phyloP scores from a whole-genome alignment of 1,139 yeast genomes.

The Nakaseomyces bracarensis region DNA sequence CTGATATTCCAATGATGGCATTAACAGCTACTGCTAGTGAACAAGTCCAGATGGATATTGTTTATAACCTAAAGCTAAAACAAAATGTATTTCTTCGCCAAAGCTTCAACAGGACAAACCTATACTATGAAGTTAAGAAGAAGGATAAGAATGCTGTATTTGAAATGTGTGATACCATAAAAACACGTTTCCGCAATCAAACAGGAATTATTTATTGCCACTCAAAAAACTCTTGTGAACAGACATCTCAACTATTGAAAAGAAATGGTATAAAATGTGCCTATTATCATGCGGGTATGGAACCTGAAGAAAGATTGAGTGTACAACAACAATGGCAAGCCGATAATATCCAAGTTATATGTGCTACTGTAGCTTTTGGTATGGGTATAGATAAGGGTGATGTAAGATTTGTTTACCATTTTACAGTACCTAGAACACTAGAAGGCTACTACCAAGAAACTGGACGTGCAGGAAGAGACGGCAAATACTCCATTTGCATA shows the following conservation, averaged over 20 bases:
- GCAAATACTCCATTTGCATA: conserved; percentile 68
- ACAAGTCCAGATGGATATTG: conserved; percentile 78
- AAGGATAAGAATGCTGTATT: conserved; percentile 53
- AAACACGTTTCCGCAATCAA: conserved; percentile 43
- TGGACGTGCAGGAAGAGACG: conserved; percentile 99
- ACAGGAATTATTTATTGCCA: conserved; percentile 94
- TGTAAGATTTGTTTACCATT: conserved; percentile 83
- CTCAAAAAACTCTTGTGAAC: conserved; percentile 83
- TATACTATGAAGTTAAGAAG: conserved; percentile 66
- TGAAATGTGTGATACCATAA: conserved; percentile 53
- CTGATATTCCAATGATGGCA: conserved; percentile 87
- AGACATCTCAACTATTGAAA: conserved; percentile 54
- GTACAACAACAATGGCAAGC: conserved; percentile 81
- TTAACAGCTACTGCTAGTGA: conserved; percentile 96
- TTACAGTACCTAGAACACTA: conserved; percentile 79
- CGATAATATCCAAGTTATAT: conserved; percentile 62
- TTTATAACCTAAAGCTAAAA: conserved; percentile 57
- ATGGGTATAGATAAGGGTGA: conserved; percentile 98
- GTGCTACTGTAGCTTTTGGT: conserved; percentile 97
- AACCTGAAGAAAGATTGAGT: conserved; percentile 57
- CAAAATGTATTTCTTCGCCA: conserved; percentile 42
- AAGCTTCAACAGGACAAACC: conserved; percentile 84
- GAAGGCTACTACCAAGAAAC: conserved; percentile 98
- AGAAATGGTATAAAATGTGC: conserved; percentile 58
- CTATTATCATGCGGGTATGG: conserved; percentile 92